A percentile compares a stretch with the other conserved stretches of the same genome.
Evolutionary conservation across 2,329 filamentous ascomycete genomes (phyloP).

Genomic region (Cryphonectria naterciae): DNA sequence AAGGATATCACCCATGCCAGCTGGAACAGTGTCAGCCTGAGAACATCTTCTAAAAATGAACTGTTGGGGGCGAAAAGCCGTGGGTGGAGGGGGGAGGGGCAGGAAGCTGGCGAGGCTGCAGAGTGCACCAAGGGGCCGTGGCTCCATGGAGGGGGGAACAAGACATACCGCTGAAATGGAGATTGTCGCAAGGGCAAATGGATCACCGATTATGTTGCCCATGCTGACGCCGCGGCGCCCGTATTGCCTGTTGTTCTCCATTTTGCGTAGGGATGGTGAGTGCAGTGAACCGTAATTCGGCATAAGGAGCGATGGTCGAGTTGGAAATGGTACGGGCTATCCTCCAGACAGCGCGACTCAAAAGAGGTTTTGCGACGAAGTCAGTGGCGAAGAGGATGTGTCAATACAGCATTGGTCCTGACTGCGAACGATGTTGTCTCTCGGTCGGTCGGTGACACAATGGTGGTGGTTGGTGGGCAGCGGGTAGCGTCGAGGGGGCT

Average conservation of each 20-base stretch:
- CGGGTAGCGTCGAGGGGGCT: slow-evolving; percentile 14
- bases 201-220: slow-evolving; percentile 92
- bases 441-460: slow-evolving; percentile 1
- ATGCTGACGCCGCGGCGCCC: slow-evolving; percentile 68
- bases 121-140: slow-evolving; percentile 1
- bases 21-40: slow-evolving; percentile 51
- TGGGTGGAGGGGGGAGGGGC: not conserved
- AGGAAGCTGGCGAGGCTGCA: slow-evolving; percentile 6
- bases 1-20: slow-evolving; percentile 95
- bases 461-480: slow-evolving; percentile 11
- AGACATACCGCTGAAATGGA: slow-evolving; percentile 79
- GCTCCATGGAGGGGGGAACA: not conserved
- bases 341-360: slow-evolving; percentile 20
- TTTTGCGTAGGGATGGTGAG: slow-evolving; percentile 78
- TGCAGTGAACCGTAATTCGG: slow-evolving; percentile 73
- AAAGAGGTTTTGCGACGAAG: not conserved
- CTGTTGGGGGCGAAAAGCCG: slow-evolving; percentile 8
- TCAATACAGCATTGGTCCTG: slow-evolving; percentile 26
- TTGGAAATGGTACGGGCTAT: slow-evolving; percentile 13
- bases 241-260: slow-evolving; percentile 71
- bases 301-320: slow-evolving; percentile 55
- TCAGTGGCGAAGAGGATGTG: not conserved
- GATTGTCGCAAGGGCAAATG: slow-evolving; percentile 91
- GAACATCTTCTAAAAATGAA: slow-evolving; percentile 14
- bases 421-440: slow-evolving; percentile 1